Evolutionary conservation across 768 basidiomycete genomes (phyloP), one percentile per base, ranked within the genome.

Genomic region (Fomitopsis pulvina): DNA sequence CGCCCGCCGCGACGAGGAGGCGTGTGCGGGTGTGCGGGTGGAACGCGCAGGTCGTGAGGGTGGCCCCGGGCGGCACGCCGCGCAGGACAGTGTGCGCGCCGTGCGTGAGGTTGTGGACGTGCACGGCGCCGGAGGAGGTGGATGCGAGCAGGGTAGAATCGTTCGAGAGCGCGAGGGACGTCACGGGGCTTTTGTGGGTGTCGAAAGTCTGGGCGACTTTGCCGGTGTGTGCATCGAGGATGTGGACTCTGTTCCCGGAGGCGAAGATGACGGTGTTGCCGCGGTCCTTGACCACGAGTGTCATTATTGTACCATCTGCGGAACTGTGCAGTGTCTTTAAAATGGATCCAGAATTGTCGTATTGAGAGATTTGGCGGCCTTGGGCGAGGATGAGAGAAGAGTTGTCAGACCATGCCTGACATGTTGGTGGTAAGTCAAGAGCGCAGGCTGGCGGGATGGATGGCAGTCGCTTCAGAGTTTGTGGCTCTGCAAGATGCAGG

Each of bases 1-100:
- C 68, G 0, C 77, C 78, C 16, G 72, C 59, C 2, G 74, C 74
- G 3, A 89, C 65, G 2, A 89, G 65, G 18, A 89, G 70, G 39
- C 74, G 71, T 6, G 79, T 79, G n/a, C 78, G 77, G 1, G 72
- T 66, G 60, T 87, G 81, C 10, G 75, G 71, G 57, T 87, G 84
- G 55, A 88, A 88, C 24, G 68, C 62, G 50, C 81, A 80, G 12
- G 76, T 69, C 0, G 65, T 69, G 37, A 81, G 68, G 1, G 53
- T 50, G 8, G 29, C 29, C 0, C 52, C 56, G 18, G 51, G 12
- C 1, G 77, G 70, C 2, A 84, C 63, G 0, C 83, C 82, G 25
- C 77, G 74, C 32, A 89, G 72, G 26, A 71, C 66, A 2, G 72
- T 73, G 54, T 79, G 75, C 7, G 81, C 74, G 12, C 76, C 75